These are phyloP conservation scores for Neonectria faginata DNA, from an alignment of 2,329 filamentous ascomycete genomes.

Conservation along the genomic window DNA sequence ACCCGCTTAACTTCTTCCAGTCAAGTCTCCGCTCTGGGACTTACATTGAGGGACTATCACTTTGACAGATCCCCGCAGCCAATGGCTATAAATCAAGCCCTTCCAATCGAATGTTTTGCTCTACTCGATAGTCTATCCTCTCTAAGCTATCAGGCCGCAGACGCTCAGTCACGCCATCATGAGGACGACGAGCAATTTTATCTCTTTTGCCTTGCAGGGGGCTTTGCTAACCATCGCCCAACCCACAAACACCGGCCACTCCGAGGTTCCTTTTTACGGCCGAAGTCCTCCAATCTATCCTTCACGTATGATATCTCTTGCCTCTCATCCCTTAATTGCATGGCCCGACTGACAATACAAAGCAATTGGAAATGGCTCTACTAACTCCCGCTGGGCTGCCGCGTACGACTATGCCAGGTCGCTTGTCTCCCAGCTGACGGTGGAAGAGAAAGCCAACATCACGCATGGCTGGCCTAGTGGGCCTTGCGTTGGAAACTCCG, in stretches of 20 bases:
- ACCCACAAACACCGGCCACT: not conserved
- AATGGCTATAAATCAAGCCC: not conserved
- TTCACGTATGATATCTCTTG: conserved; percentile 3
- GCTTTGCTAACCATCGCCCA: not conserved
- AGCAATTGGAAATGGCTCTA: conserved; percentile 1
- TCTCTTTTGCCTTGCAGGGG: not conserved
- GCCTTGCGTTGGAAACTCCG: conserved; percentile 59
- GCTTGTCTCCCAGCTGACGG: conserved; percentile 71
- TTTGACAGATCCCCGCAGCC: not conserved
- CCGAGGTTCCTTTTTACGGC: conserved; percentile 10
- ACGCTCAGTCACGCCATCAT: not conserved
- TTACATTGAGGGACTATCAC: not conserved
- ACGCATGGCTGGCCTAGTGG: conserved; percentile 63
- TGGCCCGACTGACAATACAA: not conserved
- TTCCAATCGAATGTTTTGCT: too few relatives aligned
- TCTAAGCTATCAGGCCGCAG: not conserved
- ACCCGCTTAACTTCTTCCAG: not conserved
- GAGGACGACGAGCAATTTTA: not conserved
- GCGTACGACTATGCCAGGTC: conserved; percentile 40
- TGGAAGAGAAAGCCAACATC: conserved; percentile 71
- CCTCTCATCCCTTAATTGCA: too few relatives aligned
- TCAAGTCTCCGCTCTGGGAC: not conserved
- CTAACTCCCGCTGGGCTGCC: not conserved
- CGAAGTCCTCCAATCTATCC: conserved; percentile 12
- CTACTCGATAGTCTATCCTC: too few relatives aligned